phyloP scores from a whole-genome alignment of 345 rosid species.

The Cochlearia excelsa region DNA sequence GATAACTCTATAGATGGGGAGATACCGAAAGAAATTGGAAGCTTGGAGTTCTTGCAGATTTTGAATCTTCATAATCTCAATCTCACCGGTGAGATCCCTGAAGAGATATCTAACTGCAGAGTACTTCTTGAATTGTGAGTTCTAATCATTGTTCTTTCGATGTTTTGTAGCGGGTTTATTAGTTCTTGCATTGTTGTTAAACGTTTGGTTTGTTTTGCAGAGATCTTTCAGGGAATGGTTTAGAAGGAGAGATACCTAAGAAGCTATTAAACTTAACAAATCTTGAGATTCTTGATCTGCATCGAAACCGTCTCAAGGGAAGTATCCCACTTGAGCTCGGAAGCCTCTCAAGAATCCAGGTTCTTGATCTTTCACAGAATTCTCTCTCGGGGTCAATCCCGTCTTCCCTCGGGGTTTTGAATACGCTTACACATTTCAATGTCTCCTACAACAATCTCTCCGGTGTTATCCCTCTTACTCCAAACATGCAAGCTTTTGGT shows the following conservation, averaged over 20 bases:
- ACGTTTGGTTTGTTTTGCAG: slow-evolving; percentile 59
- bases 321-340: slow-evolving; percentile 71
- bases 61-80: slow-evolving; percentile 79
- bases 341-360: slow-evolving; percentile 53
- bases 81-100: slow-evolving; percentile 63
- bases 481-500: slow-evolving; percentile 56
- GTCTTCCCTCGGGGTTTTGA: slow-evolving; percentile 58
- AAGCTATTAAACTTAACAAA: slow-evolving; percentile 61
- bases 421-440: slow-evolving; percentile 49
- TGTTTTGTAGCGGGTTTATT: not conserved
- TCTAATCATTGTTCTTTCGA: slow-evolving; percentile 1
- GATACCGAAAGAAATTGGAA: slow-evolving; percentile 58
- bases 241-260: slow-evolving; percentile 65
- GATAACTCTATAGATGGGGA: slow-evolving; percentile 61
- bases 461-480: slow-evolving; percentile 46
- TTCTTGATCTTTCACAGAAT: slow-evolving; percentile 72
- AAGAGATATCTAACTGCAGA: slow-evolving; percentile 61
- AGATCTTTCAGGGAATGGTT: slow-evolving; percentile 78
- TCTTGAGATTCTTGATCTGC: slow-evolving; percentile 75
- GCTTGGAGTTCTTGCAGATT: slow-evolving; percentile 61
- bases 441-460: slow-evolving; percentile 79
- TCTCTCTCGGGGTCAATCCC: slow-evolving; percentile 70
- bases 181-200: slow-evolving; percentile 28
- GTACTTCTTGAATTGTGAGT: slow-evolving; percentile 88
- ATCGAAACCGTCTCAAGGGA: slow-evolving; percentile 58